Base-by-base conservation (phyloP, 352 stramenopile species). In the Pythium biforme region DNA sequence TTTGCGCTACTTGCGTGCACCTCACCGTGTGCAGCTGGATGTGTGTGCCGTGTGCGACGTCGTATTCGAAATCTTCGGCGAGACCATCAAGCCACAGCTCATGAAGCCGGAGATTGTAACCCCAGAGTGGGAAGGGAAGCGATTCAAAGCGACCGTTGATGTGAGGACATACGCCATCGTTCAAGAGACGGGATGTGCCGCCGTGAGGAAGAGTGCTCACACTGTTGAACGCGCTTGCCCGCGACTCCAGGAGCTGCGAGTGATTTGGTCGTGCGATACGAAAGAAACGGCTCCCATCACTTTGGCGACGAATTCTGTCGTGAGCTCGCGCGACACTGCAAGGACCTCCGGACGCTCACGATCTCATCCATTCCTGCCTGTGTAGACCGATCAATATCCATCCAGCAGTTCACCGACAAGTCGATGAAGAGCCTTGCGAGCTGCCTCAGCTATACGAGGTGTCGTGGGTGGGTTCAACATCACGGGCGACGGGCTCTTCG, bases 11-110 rank as follows among this genome's bases (percentile, higher is more conserved):
- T 7, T 84, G 73, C 47, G 76, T 55, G 4, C 62, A 76, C 26
- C 53, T 83, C 55, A 64, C 52, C 0, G 68, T 76, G 22, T 81
- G 79, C 47, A 59, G 77, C 31, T 84, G 73, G 70, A 59, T 59
- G 1, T 59, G 77, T 6, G 73, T 75, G 15, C 73, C 70, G 0
- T 80, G 76, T 50, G 66, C 73, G 19, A 70, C 77, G 19, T 66
- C 67, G 3, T 80, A 81, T 86, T 83, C 39, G 58, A 69, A 8
- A 58, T 71, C 1, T 86, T 81, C 52, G 70, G 74, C 14, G 55
- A 79, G 20, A 17, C 75, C 41, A 25, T 64, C 1, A 86, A 83
- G 54, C 70, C 70, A 15, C 56, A 74, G 23, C 54, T 86, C 23
- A 71, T 48, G 22, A 69, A 60, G 19, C 54, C 83, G 12, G 22